Evolutionary conservation across 768 basidiomycete genomes (phyloP).

Genomic region (Lentinula sp.): DNA sequence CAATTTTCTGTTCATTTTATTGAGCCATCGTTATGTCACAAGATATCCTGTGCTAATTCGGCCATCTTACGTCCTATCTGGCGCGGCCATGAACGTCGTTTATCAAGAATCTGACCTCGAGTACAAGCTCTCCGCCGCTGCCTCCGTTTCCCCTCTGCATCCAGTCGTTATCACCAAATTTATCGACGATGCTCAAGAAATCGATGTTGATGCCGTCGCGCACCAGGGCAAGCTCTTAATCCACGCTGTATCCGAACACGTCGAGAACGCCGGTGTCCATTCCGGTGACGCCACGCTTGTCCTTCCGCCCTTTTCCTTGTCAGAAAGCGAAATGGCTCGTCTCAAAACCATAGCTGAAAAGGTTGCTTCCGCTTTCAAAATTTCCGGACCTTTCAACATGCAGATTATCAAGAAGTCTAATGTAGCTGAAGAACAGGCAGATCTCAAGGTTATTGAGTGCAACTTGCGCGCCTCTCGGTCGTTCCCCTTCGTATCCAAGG

Average conservation of each 20-base stretch:
- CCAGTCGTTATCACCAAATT: conserved; percentile 99
- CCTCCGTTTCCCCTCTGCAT: conserved; percentile 92
- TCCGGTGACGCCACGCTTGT: conserved; percentile 98
- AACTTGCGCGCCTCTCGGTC: conserved; percentile 96
- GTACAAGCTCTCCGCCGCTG: conserved; percentile 94
- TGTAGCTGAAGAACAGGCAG: conserved; percentile 44
- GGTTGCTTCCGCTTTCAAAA: conserved; percentile 91
- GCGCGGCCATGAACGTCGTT: conserved; percentile 99
- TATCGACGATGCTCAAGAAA: conserved; percentile 96
- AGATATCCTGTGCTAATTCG: conserved; percentile 97
- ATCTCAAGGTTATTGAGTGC: conserved; percentile 97
- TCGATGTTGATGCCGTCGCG: conserved; percentile 96
- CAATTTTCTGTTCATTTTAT: conserved; percentile 1
- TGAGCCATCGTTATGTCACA: not conserved
- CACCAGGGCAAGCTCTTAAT: conserved; percentile 88
- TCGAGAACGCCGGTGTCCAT: conserved; percentile 98
- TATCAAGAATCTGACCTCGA: conserved; percentile 86
- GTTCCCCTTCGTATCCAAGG: conserved; percentile 99
- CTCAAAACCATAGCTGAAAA: conserved; percentile 93
- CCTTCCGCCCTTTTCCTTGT: conserved; percentile 86
- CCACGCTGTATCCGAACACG: conserved; percentile 96
- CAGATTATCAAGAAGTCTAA: conserved; percentile 88
- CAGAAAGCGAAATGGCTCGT: conserved; percentile 70
- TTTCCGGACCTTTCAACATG: conserved; percentile 99
- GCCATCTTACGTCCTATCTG: conserved; percentile 96